These are phyloP conservation scores for Diaporthe caulivora DNA, from an alignment of 2,329 filamentous ascomycete genomes.

Conservation along the genomic window DNA sequence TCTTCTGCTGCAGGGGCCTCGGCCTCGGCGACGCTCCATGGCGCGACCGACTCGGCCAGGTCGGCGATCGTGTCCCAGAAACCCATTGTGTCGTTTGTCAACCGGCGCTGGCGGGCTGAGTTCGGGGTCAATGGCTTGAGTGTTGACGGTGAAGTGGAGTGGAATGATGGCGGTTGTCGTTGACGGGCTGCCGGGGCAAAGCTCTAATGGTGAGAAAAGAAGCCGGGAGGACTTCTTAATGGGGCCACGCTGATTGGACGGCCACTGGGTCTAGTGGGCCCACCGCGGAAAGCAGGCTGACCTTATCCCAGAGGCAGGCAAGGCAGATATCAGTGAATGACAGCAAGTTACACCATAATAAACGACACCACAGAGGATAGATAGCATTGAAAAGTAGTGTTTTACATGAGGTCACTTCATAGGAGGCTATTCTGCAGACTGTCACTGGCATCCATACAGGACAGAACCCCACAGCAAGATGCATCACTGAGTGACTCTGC, in stretches of 20 bases:
- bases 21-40: conserved; percentile 74
- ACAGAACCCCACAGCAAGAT: no score
- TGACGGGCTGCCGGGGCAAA: conserved; percentile 53
- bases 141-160: conserved; percentile 46
- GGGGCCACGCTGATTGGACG: conserved; percentile 62
- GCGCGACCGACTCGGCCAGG: conserved; percentile 73
- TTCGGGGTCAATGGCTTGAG: conserved; percentile 46
- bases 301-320: not conserved
- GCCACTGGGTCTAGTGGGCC: conserved; percentile 1
- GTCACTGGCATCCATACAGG: no score
- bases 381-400: no score
- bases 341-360: no score
- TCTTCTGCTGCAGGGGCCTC: conserved; percentile 77
- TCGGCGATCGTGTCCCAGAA: conserved; percentile 75
- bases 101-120: conserved; percentile 52
- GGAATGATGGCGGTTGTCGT: conserved; percentile 44
- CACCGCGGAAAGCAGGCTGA: conserved; percentile 8
- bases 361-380: no score
- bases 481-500: no score
- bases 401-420: no score
- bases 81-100: conserved; percentile 65
- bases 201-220: conserved; percentile 54
- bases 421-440: no score
- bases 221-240: conserved; percentile 54
- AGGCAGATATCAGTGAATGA: no score